Percentiles rank a stretch among this genome's conserved stretches.
These are phyloP conservation scores for Russula vinacea DNA, from an alignment of 768 basidiomycete species.

Conservation along the genomic window DNA sequence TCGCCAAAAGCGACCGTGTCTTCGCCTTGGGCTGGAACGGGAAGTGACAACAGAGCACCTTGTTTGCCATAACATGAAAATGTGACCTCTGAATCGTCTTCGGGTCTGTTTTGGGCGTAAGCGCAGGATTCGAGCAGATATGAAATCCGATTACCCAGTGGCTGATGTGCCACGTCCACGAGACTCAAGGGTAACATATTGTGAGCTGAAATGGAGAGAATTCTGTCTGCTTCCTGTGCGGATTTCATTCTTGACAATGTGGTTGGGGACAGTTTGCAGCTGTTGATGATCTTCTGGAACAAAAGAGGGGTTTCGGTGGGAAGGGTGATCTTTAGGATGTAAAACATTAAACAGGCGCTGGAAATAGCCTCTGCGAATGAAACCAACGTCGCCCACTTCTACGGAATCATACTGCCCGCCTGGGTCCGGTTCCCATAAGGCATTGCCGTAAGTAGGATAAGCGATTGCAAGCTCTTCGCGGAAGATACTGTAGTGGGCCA, in stretches of 20 bases:
- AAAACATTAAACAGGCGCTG: not conserved
- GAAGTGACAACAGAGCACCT: not conserved
- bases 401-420: not conserved
- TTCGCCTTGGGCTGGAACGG: not conserved
- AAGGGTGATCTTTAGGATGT: not conserved
- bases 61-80: not conserved
- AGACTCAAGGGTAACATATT: not conserved
- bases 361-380: slow-evolving; percentile 2
- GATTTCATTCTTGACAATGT: not conserved
- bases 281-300: not conserved
- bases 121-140: not conserved
- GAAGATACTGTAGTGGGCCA: not conserved
- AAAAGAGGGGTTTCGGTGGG: not conserved
- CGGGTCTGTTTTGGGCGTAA: not conserved
- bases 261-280: not conserved
- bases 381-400: slow-evolving; percentile 6
- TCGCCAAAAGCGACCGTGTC: not conserved
- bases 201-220: not conserved
- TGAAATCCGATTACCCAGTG: not conserved
- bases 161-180: not conserved
- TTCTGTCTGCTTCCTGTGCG: not conserved
- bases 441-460: not conserved
- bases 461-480: not conserved
- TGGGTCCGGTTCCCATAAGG: not conserved
- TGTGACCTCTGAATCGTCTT: not conserved